Percentiles rank a stretch among this genome's conserved stretches.
These are phyloP conservation scores for Sporormia fimetaria DNA, from an alignment of 495 filamentous ascomycete species.

Conservation along the genomic window DNA sequence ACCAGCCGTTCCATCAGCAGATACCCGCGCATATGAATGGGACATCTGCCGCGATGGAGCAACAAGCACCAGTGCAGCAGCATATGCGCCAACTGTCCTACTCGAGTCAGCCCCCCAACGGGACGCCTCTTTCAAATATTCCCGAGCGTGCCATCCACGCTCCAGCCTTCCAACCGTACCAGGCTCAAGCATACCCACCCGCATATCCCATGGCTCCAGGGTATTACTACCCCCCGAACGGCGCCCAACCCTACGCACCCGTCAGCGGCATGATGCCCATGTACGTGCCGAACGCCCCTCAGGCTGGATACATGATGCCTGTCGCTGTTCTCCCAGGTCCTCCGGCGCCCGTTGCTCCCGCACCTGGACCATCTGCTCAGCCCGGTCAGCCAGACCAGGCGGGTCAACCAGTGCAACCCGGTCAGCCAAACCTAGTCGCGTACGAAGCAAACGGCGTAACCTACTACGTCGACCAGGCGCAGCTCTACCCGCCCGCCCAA, in stretches of 20 bases:
- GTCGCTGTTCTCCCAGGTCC: slow-evolving; percentile 30
- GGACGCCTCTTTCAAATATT: slow-evolving; percentile 88
- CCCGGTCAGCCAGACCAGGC: too few species aligned
- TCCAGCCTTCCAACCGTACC: slow-evolving; percentile 69
- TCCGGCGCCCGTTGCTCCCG: slow-evolving; percentile 34
- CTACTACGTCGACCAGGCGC: slow-evolving; percentile 78
- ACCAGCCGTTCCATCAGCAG: slow-evolving; percentile 86
- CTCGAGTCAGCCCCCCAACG: slow-evolving; percentile 60
- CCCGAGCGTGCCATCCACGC: slow-evolving; percentile 91
- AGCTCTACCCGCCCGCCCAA: slow-evolving; percentile 43
- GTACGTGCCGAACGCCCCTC: slow-evolving; percentile 24
- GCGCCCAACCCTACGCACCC: slow-evolving; percentile 17
- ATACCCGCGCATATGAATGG: slow-evolving; percentile 59
- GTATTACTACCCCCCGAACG: slow-evolving; percentile 34
- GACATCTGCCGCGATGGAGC: slow-evolving; percentile 44
- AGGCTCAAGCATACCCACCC: slow-evolving; percentile 21
- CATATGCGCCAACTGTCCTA: slow-evolving; percentile 65
- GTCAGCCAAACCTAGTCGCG: slow-evolving; percentile 60
- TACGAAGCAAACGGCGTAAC: slow-evolving; percentile 92
- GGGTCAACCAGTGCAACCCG: too few species aligned
- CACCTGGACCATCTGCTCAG: slow-evolving; percentile 32
- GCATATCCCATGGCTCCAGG: slow-evolving; percentile 35
- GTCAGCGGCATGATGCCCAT: slow-evolving; percentile 27
- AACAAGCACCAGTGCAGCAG: slow-evolving; percentile 34
- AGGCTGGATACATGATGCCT: slow-evolving; percentile 23